phyloP scores from a whole-genome alignment of 1,284 basidiomycete species.

The Termitomyces sp. region DNA sequence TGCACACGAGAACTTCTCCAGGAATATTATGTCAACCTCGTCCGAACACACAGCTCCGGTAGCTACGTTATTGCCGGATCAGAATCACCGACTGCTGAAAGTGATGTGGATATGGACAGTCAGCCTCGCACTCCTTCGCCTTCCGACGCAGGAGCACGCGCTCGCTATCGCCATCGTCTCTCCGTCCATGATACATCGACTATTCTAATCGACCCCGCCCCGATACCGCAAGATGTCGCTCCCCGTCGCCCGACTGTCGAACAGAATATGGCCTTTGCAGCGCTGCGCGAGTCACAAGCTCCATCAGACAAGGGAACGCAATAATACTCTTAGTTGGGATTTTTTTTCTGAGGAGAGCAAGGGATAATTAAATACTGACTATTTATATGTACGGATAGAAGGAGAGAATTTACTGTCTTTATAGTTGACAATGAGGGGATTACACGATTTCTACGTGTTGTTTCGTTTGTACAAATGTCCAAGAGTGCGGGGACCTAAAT shows the following conservation, averaged over 20 bases:
- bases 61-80: constrained; percentile 50
- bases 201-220: constrained; percentile 49
- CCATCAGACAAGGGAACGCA: constrained; percentile 9
- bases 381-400: constrained; percentile 27
- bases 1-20: constrained; percentile 77
- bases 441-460: constrained; percentile 4
- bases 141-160: constrained; percentile 21
- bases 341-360: background rate
- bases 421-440: background rate
- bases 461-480: constrained; percentile 5
- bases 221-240: constrained; percentile 37
- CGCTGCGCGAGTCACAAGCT: constrained; percentile 44
- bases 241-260: constrained; percentile 63
- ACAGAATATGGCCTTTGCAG: constrained; percentile 78
- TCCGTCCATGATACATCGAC: constrained; percentile 39
- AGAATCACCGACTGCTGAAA: constrained; percentile 41
- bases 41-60: constrained; percentile 66
- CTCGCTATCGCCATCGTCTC: constrained; percentile 20
- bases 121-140: constrained; percentile 53
- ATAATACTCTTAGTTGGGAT: constrained; percentile 9
- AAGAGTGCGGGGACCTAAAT: background rate
- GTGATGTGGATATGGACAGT: constrained; percentile 54
- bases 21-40: constrained; percentile 81
- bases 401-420: constrained; percentile 4
- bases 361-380: constrained; percentile 30